Evolutionary conservation across 495 filamentous ascomycete species (phyloP), one percentile per base, ranked within the genome.

Genomic region (Penicillium coprophilum): DNA sequence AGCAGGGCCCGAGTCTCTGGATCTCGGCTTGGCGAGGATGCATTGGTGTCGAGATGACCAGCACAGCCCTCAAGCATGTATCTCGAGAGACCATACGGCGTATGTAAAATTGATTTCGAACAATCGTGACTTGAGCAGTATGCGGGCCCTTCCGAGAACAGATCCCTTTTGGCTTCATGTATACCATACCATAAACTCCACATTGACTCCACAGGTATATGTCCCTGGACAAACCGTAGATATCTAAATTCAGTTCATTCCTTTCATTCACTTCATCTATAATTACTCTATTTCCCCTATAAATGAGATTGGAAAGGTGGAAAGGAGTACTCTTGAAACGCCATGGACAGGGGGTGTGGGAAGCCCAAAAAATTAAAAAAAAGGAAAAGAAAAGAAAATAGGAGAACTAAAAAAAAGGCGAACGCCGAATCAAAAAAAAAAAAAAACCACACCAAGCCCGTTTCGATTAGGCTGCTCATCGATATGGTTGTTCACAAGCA

Each of bases 91-190:
- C n/a, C n/a, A n/a, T n/a, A n/a, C n/a, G n/a, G n/a, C n/a, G n/a
- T n/a, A n/a, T n/a, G n/a, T n/a, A n/a, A n/a, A 54, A 6, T 3
- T 27, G 24, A 27, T 27, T 27, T 27, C 24, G 24, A 27, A 27
- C 24, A 5, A 58, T 52, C 50, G 46, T 55, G 57, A 61, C 55
- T 48, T 32, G 24, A 31, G 45, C 23, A 27, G 46, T 46, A 58
- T 57, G 54, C 61, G 54, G 61, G 58, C 36, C 51, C 46, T 57
- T 63, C 61, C 57, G 60, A n/a, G n/a, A 59, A 54, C 61, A 45
- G 61, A 32, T 58, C 46, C 46, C 53, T 51, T 51, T 57, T 28
- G 55, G 46, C 55, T 50, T 57, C 55, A 57, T 64, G 57, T 64
- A 61, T 39, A 60, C 57, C 53, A 60, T 63, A 48, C 28, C 20